A percentile compares a stretch with the other conserved stretches of the same genome.
Conservation (phyloP, 768 basidiomycete genomes). For the Suillus cothurnatus region DNA sequence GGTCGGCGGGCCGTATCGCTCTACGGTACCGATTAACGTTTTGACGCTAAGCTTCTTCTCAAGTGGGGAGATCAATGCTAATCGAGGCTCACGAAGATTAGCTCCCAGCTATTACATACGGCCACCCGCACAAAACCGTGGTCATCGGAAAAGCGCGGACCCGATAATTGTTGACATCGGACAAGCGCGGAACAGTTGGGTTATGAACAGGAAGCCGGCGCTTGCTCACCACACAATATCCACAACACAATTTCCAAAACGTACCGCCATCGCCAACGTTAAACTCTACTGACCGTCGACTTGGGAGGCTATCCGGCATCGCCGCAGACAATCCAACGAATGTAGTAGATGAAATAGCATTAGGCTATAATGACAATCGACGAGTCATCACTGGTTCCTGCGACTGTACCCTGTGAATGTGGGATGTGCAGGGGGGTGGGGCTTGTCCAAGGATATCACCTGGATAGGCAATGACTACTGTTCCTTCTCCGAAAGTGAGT, state of each 20-base stretch:
- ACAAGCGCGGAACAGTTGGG: not conserved
- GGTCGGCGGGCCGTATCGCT: not conserved
- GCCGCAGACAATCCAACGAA: not conserved
- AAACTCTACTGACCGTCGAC: not conserved
- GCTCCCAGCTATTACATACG: not conserved
- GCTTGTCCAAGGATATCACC: not conserved
- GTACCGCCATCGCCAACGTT: not conserved
- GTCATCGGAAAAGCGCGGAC: not conserved
- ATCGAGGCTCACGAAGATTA: not conserved
- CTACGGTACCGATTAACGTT: not conserved
- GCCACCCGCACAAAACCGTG: not conserved
- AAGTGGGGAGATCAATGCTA: not conserved
- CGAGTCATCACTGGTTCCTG: conserved; percentile 89
- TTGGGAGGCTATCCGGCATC: not conserved
- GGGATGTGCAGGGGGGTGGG: conserved; percentile 50
- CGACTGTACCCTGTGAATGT: conserved; percentile 68
- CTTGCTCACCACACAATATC: not conserved
- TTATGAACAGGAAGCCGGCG: not conserved
- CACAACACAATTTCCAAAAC: not conserved
- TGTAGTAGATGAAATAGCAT: conserved; percentile 27
- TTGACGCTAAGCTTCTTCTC: not conserved
- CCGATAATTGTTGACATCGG: not conserved
- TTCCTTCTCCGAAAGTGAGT: not conserved
- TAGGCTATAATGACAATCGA: conserved; percentile 79
- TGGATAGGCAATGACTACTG: not conserved